A percentile compares a stretch with the other conserved stretches of the same genome.
phyloP scores from a whole-genome alignment of 2,329 filamentous ascomycete genomes.

The Hypomyces perniciosus region DNA sequence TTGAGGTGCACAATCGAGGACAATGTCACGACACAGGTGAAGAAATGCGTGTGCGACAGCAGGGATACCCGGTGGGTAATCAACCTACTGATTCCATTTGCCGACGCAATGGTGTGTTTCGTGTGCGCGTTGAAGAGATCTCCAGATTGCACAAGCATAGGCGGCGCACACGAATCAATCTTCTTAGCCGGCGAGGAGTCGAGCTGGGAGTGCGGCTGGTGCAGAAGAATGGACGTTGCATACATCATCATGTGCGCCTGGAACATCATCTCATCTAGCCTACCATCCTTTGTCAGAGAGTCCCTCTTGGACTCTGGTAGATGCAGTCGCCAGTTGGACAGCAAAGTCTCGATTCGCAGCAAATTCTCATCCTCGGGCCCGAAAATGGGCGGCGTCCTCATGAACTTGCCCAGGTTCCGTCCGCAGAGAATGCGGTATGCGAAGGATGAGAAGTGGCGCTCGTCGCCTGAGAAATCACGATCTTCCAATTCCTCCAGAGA shows the following conservation, averaged over 20 bases:
- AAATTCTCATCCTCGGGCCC: conserved; percentile 50
- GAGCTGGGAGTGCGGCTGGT: conserved; percentile 73
- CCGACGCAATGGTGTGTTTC: conserved; percentile 72
- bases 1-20: conserved; percentile 77
- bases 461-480: conserved; percentile 63
- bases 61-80: conserved; percentile 68
- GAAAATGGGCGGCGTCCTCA: conserved; percentile 49
- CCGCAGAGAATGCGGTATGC: conserved; percentile 78
- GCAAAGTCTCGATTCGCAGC: conserved; percentile 43
- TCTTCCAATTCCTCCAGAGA: conserved; percentile 73
- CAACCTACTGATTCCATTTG: conserved; percentile 69
- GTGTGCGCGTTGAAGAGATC: conserved; percentile 62
- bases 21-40: conserved; percentile 72
- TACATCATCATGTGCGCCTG: conserved; percentile 77
- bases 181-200: conserved; percentile 53
- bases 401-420: conserved; percentile 70
- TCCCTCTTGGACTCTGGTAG: conserved; percentile 67
- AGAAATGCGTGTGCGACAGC: conserved; percentile 73
- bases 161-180: conserved; percentile 62
- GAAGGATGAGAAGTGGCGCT: conserved; percentile 73
- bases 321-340: conserved; percentile 73
- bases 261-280: conserved; percentile 85
- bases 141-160: conserved; percentile 44
- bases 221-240: conserved; percentile 64
- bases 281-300: conserved; percentile 61